These are phyloP conservation scores for Podochytrium sp. DNA, from an alignment of 192 early-diverging fungal species.

Conservation along the genomic window DNA sequence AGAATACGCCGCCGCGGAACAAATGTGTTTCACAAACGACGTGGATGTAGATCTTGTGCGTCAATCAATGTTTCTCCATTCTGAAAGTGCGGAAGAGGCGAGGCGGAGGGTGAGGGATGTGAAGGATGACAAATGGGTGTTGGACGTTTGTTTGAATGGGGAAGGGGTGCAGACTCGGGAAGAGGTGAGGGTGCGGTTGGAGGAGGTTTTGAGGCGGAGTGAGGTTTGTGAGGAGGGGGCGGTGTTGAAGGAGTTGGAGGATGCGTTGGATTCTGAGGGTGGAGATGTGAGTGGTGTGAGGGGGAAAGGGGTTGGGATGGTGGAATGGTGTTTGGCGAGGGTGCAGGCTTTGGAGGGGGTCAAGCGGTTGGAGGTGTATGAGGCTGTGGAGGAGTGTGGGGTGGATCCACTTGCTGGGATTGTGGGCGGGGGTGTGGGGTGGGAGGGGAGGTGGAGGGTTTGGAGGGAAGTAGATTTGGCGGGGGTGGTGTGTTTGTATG, in stretches of 20 bases:
- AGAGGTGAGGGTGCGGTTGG: slow-evolving; percentile 43
- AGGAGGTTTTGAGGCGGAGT: slow-evolving; percentile 58
- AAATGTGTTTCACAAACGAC: slow-evolving; percentile 53
- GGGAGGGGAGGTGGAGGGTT: slow-evolving; percentile 44
- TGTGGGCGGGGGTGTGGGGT: neutral
- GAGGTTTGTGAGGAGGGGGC: no score
- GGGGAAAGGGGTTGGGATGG: neutral
- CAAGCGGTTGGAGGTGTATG: slow-evolving; percentile 65
- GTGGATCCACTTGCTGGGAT: slow-evolving; percentile 13
- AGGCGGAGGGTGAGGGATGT: slow-evolving; percentile 7
- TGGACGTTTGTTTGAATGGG: slow-evolving; percentile 1
- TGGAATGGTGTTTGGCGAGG: slow-evolving; percentile 50
- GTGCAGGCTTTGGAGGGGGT: slow-evolving; percentile 63
- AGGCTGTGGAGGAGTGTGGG: slow-evolving; percentile 49
- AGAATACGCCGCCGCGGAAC: slow-evolving; percentile 62
- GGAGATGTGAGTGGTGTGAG: slow-evolving; percentile 9
- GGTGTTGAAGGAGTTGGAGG: slow-evolving; percentile 47
- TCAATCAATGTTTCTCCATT: slow-evolving; percentile 47
- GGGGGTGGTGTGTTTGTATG: slow-evolving; percentile 59
- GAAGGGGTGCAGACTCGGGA: neutral
- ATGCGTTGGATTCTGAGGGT: slow-evolving; percentile 30
- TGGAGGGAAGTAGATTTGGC: slow-evolving; percentile 72
- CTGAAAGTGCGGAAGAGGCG: neutral
- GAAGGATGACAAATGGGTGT: slow-evolving; percentile 27
- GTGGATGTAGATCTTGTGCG: slow-evolving; percentile 65